Evolutionary conservation across 345 rosid species (phyloP).

Genomic region (Lepidium didymum): DNA sequence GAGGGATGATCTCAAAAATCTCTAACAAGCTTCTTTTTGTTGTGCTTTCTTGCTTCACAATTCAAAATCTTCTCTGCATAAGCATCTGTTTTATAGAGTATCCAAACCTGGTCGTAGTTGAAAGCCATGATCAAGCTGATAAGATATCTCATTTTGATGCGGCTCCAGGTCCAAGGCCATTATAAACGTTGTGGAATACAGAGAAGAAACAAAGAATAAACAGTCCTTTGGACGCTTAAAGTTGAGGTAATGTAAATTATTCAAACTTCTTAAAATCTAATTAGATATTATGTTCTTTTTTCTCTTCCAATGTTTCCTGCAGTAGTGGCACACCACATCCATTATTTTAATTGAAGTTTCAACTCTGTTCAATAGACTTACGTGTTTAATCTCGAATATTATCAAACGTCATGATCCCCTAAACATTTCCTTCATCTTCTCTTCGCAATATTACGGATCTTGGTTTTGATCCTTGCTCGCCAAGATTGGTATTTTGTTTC

Average conservation of each 20-base stretch:
- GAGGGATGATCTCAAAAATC: neutral
- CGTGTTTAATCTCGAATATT: neutral
- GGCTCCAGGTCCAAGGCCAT: neutral
- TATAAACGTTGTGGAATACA: neutral
- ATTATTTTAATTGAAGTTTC: conserved; percentile 22
- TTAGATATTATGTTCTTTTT: conserved; percentile 6
- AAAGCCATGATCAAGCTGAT: neutral
- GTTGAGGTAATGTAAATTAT: conserved; percentile 6
- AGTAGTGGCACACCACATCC: conserved; percentile 29
- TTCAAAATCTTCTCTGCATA: neutral
- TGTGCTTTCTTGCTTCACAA: neutral
- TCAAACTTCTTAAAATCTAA: conserved; percentile 11
- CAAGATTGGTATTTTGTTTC: conserved; percentile 1
- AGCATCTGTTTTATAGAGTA: neutral
- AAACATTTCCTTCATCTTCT: neutral
- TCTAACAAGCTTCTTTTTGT: neutral
- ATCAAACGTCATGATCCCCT: conserved; percentile 8
- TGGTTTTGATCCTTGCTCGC: neutral
- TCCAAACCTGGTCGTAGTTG: neutral
- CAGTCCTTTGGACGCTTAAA: neutral
- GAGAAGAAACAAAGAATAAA: neutral
- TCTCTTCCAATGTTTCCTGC: conserved; percentile 7
- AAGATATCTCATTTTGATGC: neutral
- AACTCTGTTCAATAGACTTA: conserved; percentile 17
- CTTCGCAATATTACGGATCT: neutral